Base-by-base conservation (phyloP, 257 asterid species). In the Przewalskia tangutica region DNA sequence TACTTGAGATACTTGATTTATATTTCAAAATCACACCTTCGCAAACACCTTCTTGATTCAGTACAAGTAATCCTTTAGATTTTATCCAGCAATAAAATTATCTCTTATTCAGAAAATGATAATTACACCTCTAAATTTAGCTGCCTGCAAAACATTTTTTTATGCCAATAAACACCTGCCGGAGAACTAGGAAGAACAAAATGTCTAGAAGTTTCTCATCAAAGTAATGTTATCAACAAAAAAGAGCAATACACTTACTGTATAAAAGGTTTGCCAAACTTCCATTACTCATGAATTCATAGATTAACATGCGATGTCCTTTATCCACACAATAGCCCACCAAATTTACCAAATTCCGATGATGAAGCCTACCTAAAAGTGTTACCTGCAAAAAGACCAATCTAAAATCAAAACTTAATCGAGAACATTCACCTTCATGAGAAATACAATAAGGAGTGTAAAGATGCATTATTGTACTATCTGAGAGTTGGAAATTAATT, bases 211-310 rank as follows among this genome's bases (percentile, higher is more conserved):
- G 32, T 27, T 27, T 27, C 32, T 27, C 32, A 27, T 27, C 32
- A 27, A 11, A 46, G 40, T 71, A 46, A 46, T 46, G 38, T 71
- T 71, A 46, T 71, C 10, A 46, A 70, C 1, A 13, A 27, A 71
- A 71, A 5, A 12, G 79, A 71, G 59, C 1, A 58, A 78, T 34
- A 56, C 36, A 87, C 98, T 90, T 89, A 96, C 98, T 86, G 70
- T 96, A 96, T 77, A 96, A 81, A 83, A 88, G 94, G 85, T 93
- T 93, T 23, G 90, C 98, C 92, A 96, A 91, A 91, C 98, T 96
- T 84, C 98, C 99, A 44, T 94, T 91, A 89, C 97, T 92, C 99
- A 96, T 94, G 88, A 88, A 96, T 88, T 96, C 98, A 59, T 96
- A 96, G 77, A 96, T 86, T 82, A 96, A 88, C 92, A 96, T 94